Evolutionary conservation across 306 rosid species (phyloP).

Genomic region (Nissolia schottii): DNA sequence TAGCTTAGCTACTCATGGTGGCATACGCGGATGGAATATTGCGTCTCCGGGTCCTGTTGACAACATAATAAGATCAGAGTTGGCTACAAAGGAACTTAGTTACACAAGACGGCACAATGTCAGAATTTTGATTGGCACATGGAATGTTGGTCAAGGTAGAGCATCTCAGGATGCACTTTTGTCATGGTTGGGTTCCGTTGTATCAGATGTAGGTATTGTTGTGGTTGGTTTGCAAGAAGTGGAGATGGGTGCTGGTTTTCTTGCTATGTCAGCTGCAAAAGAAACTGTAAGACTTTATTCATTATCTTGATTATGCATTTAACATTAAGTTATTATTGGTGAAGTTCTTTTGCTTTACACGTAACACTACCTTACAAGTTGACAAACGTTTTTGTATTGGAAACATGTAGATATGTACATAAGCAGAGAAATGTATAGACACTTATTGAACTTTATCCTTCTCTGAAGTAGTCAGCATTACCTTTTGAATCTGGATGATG

Average conservation of each 20-base stretch:
- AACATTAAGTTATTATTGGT: neutral
- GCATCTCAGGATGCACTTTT: constrained; percentile 72
- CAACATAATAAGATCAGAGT: constrained; percentile 58
- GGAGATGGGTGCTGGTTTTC: constrained; percentile 99
- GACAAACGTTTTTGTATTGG: neutral
- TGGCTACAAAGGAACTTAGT: constrained; percentile 59
- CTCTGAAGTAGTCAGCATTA: neutral
- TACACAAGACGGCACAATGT: constrained; percentile 69
- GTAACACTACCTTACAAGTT: neutral
- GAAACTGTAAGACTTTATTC: constrained; percentile 69
- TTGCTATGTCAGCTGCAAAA: constrained; percentile 99
- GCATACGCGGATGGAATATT: constrained; percentile 90
- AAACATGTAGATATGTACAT: neutral
- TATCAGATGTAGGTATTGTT: constrained; percentile 87
- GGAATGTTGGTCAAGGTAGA: constrained; percentile 99
- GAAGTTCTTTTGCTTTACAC: constrained; percentile 4
- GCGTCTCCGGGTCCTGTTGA: constrained; percentile 86
- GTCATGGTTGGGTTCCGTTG: constrained; percentile 91
- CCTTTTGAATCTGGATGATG: neutral
- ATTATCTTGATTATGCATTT: constrained; percentile 5
- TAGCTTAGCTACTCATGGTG: constrained; percentile 97
- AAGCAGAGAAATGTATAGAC: neutral
- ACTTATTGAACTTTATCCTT: neutral
- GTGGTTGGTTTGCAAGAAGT: constrained; percentile 98
- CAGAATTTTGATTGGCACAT: constrained; percentile 82